Conservation (phyloP, 139 green algal species). For the Chlamydomonas eustigma region DNA sequence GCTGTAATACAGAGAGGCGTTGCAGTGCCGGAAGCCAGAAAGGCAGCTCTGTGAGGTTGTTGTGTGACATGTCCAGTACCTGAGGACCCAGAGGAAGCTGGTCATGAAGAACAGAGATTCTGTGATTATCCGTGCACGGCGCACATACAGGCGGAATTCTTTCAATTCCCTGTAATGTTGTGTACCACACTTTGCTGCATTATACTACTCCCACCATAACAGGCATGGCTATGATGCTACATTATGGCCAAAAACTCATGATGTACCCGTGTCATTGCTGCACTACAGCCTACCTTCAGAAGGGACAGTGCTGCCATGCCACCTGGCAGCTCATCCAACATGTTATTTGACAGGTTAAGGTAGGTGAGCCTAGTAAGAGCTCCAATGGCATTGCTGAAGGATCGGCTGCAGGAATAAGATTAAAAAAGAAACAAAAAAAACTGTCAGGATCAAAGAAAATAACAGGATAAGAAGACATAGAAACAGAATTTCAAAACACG, state of each 20-base stretch:
- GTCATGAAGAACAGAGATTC: neutral
- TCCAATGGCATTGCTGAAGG: neutral
- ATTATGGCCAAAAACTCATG: no score
- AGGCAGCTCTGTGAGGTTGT: neutral
- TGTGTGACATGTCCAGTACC: conserved; percentile 4
- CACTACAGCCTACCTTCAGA: neutral
- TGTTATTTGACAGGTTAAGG: conserved; percentile 2
- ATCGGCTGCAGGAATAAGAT: neutral
- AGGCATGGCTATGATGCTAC: no score
- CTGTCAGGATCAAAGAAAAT: no score
- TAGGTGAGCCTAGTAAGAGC: neutral
- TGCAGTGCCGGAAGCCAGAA: neutral
- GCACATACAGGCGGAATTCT: no score
- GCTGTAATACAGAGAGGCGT: neutral
- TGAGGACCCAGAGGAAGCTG: neutral
- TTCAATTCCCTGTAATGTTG: no score
- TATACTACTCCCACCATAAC: no score
- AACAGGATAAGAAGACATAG: no score
- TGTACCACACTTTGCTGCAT: no score
- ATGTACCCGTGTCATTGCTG: no score
- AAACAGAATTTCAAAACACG: no score
- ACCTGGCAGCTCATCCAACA: conserved; percentile 4
- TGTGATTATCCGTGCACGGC: no score
- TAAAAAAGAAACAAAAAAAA: no score
- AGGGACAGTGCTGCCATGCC: neutral